These are phyloP conservation scores for Mycena pura DNA, from an alignment of 768 basidiomycete genomes.

Conservation along the genomic window DNA sequence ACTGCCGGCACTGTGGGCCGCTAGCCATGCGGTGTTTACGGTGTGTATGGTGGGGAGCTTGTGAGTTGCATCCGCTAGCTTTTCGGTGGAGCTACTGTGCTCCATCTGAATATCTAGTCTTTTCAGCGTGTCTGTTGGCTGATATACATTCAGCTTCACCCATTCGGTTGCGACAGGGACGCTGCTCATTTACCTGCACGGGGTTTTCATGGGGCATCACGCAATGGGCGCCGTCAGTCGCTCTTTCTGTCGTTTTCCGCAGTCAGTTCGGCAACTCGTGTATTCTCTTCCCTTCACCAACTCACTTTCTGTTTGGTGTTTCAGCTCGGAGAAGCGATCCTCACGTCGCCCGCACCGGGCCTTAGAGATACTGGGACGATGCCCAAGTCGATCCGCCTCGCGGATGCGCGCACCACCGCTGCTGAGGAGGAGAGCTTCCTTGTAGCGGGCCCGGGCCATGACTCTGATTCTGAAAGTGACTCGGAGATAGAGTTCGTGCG, in stretches of 20 bases:
- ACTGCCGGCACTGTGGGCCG: slow-evolving; percentile 78
- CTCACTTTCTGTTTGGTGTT: neutral
- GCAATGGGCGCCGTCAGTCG: slow-evolving; percentile 85
- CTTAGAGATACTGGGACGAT: slow-evolving; percentile 35
- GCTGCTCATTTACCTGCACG: slow-evolving; percentile 72
- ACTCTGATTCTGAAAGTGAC: slow-evolving; percentile 1
- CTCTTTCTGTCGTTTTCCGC: neutral
- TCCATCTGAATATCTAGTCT: too few species aligned
- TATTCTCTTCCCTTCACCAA: neutral
- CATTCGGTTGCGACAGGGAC: slow-evolving; percentile 75
- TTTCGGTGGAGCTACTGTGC: too few species aligned
- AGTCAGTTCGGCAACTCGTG: neutral
- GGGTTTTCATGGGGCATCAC: slow-evolving; percentile 95
- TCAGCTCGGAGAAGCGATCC: slow-evolving; percentile 86
- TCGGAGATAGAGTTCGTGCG: neutral
- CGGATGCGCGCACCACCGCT: slow-evolving; percentile 50
- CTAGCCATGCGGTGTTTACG: slow-evolving; percentile 77
- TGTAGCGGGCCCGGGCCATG: slow-evolving; percentile 2
- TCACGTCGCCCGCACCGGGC: slow-evolving; percentile 59
- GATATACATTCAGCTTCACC: slow-evolving; percentile 61
- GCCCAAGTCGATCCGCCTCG: slow-evolving; percentile 45
- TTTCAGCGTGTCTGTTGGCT: neutral
- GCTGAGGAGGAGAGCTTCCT: slow-evolving; percentile 38
- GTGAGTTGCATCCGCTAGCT: slow-evolving; percentile 57
- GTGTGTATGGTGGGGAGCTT: slow-evolving; percentile 82